Conservation (phyloP, 2,329 filamentous ascomycete genomes). For the Aspergillus japonicus region DNA sequence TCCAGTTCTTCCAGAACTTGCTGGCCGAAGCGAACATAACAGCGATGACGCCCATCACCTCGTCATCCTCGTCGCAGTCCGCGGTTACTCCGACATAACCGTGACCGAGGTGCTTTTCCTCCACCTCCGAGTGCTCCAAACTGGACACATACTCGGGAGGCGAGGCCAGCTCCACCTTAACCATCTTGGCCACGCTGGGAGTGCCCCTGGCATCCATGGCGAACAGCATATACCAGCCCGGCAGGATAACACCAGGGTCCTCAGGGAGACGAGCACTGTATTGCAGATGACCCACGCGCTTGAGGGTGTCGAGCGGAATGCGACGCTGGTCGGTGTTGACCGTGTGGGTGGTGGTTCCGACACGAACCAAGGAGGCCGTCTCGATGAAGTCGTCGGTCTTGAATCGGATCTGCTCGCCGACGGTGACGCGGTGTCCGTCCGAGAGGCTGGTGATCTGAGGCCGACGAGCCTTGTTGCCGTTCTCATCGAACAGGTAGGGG, state of each 20-base stretch:
- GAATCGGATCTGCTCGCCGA: neutral
- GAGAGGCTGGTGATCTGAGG: constrained; percentile 1
- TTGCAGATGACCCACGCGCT: neutral
- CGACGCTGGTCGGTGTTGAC: constrained; percentile 6
- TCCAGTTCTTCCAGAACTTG: neutral
- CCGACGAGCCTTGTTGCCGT: neutral
- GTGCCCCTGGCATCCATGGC: neutral
- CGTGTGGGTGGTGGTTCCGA: constrained; percentile 5
- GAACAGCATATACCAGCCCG: constrained; percentile 5
- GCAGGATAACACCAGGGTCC: neutral
- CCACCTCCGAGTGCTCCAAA: neutral
- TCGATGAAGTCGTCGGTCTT: constrained; percentile 15
- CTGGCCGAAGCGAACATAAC: neutral
- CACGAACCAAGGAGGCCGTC: constrained; percentile 46
- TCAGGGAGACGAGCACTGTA: neutral
- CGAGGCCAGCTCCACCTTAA: neutral
- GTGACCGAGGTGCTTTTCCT: neutral
- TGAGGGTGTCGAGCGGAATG: neutral
- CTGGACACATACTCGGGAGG: neutral
- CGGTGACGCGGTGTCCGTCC: neutral
- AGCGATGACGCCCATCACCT: neutral
- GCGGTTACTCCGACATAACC: neutral
- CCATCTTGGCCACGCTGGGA: constrained; percentile 45
- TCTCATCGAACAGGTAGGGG: constrained; percentile 51
- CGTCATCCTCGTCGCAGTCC: neutral